Conservation (phyloP, 2,329 filamentous ascomycete genomes). For the Tolypocladium tundrense region DNA sequence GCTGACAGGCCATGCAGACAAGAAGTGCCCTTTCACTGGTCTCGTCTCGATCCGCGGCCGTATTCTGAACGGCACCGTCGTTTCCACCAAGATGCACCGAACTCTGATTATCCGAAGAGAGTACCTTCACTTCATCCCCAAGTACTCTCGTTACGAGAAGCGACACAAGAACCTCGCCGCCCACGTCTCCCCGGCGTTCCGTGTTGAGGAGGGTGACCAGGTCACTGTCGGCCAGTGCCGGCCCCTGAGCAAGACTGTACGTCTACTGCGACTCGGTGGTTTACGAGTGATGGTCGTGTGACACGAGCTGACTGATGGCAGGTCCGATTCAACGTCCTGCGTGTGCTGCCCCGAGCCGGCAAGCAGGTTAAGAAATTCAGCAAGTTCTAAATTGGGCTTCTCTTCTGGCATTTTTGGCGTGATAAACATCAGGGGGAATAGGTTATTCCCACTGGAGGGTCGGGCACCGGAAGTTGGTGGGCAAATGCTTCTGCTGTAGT, state of each 20-base stretch:
- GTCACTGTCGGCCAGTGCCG: conserved; percentile 99
- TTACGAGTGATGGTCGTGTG: neutral
- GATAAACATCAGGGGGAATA: conserved; percentile 33
- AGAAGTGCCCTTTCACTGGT: conserved; percentile 99
- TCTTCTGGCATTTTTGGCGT: conserved; percentile 45
- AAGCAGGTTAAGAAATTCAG: conserved; percentile 96
- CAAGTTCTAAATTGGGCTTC: conserved; percentile 76
- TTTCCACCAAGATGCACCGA: conserved; percentile 99
- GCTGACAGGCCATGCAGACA: conserved; percentile 55
- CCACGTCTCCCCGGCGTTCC: conserved; percentile 98
- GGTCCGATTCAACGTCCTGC: conserved; percentile 99
- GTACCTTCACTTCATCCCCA: conserved; percentile 99
- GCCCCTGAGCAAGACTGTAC: conserved; percentile 98
- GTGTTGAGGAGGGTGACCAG: conserved; percentile 99
- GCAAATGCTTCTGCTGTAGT: conserved; percentile 34
- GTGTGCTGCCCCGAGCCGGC: conserved; percentile 93
- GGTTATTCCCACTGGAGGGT: conserved; percentile 26
- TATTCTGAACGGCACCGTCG: conserved; percentile 98
- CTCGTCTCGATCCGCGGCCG: conserved; percentile 98
- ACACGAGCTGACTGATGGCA: conserved; percentile 27
- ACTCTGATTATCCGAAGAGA: conserved; percentile 98
- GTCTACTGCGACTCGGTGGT: conserved; percentile 25
- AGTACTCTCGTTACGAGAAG: conserved; percentile 99
- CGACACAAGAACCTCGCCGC: conserved; percentile 99
- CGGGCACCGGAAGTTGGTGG: conserved; percentile 31